phyloP scores from a whole-genome alignment of 148 eudicot species.

The Beta vulgaris region DNA sequence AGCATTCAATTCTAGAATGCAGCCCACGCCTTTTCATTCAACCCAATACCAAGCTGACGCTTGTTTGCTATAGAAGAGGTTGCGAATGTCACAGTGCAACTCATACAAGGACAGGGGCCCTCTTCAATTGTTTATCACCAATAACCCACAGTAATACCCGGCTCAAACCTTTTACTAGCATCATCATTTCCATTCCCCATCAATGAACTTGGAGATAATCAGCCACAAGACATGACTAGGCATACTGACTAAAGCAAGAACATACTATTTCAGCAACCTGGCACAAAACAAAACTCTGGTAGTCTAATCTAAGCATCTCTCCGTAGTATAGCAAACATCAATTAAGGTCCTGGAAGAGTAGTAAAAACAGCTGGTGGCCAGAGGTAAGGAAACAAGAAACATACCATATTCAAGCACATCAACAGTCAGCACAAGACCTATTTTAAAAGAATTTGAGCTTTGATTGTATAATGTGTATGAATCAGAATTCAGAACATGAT shows the following conservation, averaged over 20 bases:
- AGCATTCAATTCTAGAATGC: conserved; percentile 75
- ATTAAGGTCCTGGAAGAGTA: background rate
- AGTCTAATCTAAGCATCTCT: background rate
- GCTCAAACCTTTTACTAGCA: conserved; percentile 79
- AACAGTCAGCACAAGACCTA: background rate
- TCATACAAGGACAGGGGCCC: conserved; percentile 83
- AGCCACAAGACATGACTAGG: background rate
- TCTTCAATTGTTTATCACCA: conserved; percentile 37
- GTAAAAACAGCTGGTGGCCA: background rate
- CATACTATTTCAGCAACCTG: background rate
- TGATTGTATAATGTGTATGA: background rate
- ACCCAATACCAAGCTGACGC: conserved; percentile 48
- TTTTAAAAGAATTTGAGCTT: background rate
- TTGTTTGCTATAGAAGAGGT: conserved; percentile 64
- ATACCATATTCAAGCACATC: background rate
- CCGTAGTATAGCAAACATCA: background rate
- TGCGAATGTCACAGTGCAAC: conserved; percentile 72
- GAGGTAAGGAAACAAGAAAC: background rate
- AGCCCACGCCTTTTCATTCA: conserved; percentile 73
- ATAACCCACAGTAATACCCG: conserved; percentile 37
- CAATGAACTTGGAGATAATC: background rate
- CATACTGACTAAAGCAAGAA: background rate
- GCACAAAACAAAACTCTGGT: background rate
- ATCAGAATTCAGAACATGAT: background rate
- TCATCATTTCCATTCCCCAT: conserved; percentile 61